These are phyloP conservation scores for Triticum monococcum DNA, from an alignment of 176 grass and related monocot species.

Conservation along the genomic window DNA sequence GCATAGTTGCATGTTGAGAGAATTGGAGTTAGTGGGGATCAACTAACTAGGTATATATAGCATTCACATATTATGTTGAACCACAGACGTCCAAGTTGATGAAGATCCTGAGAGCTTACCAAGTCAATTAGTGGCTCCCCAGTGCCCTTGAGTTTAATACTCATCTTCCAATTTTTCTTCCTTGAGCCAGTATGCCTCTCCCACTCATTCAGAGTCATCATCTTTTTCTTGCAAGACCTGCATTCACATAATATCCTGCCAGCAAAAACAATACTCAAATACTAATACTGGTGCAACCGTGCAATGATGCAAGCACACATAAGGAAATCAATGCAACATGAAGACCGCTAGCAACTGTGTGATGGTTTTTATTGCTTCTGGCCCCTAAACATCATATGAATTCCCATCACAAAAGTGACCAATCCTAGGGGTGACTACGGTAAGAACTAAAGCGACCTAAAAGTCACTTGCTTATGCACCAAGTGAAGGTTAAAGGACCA, in stretches of 20 bases:
- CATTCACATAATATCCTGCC: constrained; percentile 67
- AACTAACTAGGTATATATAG: not conserved
- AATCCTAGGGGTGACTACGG: not conserved
- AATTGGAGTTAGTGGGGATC: too few species aligned
- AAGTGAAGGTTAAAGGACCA: not conserved
- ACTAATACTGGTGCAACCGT: constrained; percentile 7
- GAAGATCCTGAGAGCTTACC: constrained; percentile 38
- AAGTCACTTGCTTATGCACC: not conserved
- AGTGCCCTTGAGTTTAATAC: constrained; percentile 73
- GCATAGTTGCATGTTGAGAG: too few species aligned
- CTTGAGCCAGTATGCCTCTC: constrained; percentile 89
- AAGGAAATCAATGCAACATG: constrained; percentile 18
- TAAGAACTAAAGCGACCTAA: constrained; percentile 5
- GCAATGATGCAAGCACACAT: not conserved
- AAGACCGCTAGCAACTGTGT: not conserved
- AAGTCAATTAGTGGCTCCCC: constrained; percentile 56
- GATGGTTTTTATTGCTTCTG: constrained; percentile 13
- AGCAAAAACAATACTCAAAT: constrained; percentile 31
- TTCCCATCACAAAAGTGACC: constrained; percentile 19
- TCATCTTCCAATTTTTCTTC: constrained; percentile 91
- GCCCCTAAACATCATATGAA: not conserved
- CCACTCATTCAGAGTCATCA: constrained; percentile 66
- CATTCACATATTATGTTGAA: not conserved
- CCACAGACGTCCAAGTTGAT: not conserved
- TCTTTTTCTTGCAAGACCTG: constrained; percentile 64